Percentiles rank a stretch among this genome's conserved stretches.
phyloP scores from a whole-genome alignment of 352 stramenopile species.

The Globisporangium ultimum region DNA sequence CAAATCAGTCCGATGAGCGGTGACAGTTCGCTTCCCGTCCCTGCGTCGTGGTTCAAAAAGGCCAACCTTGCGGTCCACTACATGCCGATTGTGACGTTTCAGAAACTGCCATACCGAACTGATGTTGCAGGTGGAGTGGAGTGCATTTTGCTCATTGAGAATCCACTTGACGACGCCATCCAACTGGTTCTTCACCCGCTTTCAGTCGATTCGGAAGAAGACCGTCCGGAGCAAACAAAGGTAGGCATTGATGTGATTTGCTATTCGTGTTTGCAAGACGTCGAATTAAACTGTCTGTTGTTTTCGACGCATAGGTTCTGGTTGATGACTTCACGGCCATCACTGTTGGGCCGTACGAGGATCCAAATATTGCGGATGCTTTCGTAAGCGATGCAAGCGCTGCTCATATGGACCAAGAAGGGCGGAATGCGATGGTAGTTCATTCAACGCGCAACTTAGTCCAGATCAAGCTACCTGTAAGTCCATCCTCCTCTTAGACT shows the following conservation, averaged over 20 bases:
- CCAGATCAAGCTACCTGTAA: slow-evolving; percentile 52
- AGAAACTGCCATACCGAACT: slow-evolving; percentile 38
- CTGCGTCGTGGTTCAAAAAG: slow-evolving; percentile 85
- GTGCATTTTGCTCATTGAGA: slow-evolving; percentile 74
- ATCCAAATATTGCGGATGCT: slow-evolving; percentile 74
- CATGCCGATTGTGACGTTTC: slow-evolving; percentile 72
- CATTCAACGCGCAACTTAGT: slow-evolving; percentile 45
- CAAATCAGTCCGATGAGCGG: slow-evolving; percentile 90
- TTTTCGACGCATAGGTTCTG: slow-evolving; percentile 20
- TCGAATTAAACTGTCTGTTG: background rate
- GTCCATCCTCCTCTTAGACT: background rate
- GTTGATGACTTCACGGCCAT: slow-evolving; percentile 61
- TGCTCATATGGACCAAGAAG: slow-evolving; percentile 12
- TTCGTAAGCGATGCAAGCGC: slow-evolving; percentile 36
- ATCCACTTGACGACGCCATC: slow-evolving; percentile 75
- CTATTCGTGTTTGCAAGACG: background rate
- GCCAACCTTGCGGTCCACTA: slow-evolving; percentile 75
- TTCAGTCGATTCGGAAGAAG: background rate
- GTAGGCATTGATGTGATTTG: slow-evolving; percentile 10
- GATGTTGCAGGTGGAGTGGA: slow-evolving; percentile 21
- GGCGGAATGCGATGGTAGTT: slow-evolving; percentile 53
- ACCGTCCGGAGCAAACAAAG: slow-evolving; percentile 18
- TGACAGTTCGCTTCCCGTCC: slow-evolving; percentile 78
- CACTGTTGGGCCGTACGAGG: slow-evolving; percentile 74
- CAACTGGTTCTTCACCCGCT: slow-evolving; percentile 44